Conservation (phyloP, 352 stramenopile genomes). For the Globisporangium nagaii region DNA sequence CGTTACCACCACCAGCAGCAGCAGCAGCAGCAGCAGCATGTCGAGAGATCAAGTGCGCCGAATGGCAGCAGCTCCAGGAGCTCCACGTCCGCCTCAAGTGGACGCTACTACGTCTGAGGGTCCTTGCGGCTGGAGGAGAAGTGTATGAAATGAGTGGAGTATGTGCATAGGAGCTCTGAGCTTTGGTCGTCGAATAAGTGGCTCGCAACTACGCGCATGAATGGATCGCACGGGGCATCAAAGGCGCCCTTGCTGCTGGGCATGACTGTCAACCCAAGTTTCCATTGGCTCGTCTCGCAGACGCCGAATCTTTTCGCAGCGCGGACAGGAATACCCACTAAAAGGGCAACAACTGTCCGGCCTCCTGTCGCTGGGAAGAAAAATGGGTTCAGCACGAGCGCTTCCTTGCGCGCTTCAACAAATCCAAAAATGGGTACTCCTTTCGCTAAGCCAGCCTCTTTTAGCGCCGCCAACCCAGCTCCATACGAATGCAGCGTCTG, state of each 20-base stretch:
- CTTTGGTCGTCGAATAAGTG: too few species aligned
- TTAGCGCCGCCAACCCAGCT: too few species aligned
- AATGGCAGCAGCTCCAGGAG: background rate
- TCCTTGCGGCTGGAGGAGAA: too few species aligned
- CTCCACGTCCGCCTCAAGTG: background rate
- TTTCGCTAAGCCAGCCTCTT: too few species aligned
- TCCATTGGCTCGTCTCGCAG: background rate
- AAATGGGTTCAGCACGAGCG: slow-evolving; percentile 5
- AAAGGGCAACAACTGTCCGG: slow-evolving; percentile 4
- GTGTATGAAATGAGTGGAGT: background rate
- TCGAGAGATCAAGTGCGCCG: too few species aligned
- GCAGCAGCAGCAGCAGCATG: background rate
- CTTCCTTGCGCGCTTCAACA: background rate
- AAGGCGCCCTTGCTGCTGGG: too few species aligned
- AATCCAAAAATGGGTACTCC: too few species aligned
- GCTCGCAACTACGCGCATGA: too few species aligned
- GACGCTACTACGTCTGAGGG: slow-evolving; percentile 1
- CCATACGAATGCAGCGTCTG: too few species aligned
- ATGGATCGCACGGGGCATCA: too few species aligned
- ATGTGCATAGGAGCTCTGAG: too few species aligned
- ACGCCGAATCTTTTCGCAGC: background rate
- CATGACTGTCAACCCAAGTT: background rate
- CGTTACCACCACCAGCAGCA: background rate
- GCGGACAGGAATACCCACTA: slow-evolving; percentile 3
- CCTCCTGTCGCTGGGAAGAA: background rate